Evolutionary conservation across 73 alveolate species (phyloP).

Genomic region (Paramecium pentaurelia): DNA sequence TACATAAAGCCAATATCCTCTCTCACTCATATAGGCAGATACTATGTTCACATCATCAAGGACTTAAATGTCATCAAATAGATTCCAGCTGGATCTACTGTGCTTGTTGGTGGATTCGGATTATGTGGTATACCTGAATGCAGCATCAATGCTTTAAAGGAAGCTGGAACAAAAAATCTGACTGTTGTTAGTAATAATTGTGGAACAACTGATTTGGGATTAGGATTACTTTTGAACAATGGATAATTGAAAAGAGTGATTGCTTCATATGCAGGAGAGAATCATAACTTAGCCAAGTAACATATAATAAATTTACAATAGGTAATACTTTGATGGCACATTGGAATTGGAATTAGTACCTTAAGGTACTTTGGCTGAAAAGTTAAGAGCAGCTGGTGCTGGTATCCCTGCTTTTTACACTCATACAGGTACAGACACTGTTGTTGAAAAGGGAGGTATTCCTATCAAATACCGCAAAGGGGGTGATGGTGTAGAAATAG

Average conservation of each 20-base stretch:
- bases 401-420: constrained; percentile 95
- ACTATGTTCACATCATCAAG: neutral
- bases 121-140: constrained; percentile 95
- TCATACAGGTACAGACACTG: constrained; percentile 83
- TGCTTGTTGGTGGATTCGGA: constrained; percentile 93
- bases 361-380: constrained; percentile 86
- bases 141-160: constrained; percentile 72
- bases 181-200: constrained; percentile 78
- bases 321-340: constrained; percentile 69
- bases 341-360: constrained; percentile 90
- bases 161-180: constrained; percentile 66
- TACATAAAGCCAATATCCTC: neutral
- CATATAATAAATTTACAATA: constrained; percentile 38
- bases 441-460: constrained; percentile 71
- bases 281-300: constrained; percentile 74
- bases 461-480: constrained; percentile 62
- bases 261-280: constrained; percentile 83
- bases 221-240: constrained; percentile 39
- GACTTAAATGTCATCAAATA: constrained; percentile 67
- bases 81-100: constrained; percentile 72
- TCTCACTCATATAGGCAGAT: neutral
- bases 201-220: constrained; percentile 67
- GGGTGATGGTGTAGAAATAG: constrained; percentile 40
- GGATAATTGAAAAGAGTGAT: constrained; percentile 60
- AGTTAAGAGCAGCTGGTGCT: constrained; percentile 92